Evolutionary conservation across 306 rosid genomes (phyloP).

Genomic region (Trifolium subterraneum): DNA sequence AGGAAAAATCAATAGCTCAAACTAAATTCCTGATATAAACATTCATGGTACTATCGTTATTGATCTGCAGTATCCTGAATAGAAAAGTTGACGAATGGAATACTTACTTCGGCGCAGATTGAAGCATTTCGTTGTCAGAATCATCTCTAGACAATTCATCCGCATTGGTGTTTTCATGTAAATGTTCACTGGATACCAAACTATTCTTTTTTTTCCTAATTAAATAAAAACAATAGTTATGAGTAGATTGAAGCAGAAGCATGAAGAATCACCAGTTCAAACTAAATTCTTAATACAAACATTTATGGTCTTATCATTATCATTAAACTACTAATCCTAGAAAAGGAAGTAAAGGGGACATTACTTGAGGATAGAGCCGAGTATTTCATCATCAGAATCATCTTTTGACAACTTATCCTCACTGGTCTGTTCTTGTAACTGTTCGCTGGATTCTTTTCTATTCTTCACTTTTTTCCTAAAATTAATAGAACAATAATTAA

Average conservation of each 20-base stretch:
- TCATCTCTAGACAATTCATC: constrained; percentile 42
- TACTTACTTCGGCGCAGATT: constrained; percentile 59
- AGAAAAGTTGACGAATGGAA: constrained; percentile 32
- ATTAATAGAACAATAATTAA: constrained; percentile 27
- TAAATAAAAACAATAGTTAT: constrained; percentile 32
- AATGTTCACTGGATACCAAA: constrained; percentile 36
- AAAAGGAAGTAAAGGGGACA: constrained; percentile 33
- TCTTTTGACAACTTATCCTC: constrained; percentile 42
- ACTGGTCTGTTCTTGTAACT: constrained; percentile 35
- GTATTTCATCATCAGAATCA: constrained; percentile 60
- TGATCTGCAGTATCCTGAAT: constrained; percentile 19
- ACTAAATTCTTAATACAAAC: constrained; percentile 29
- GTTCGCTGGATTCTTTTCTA: constrained; percentile 33
- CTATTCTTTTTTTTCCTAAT: constrained; percentile 51
- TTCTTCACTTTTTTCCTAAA: constrained; percentile 51
- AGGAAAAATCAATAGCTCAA: constrained; percentile 15
- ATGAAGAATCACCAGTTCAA: constrained; percentile 30
- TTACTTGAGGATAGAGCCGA: constrained; percentile 64
- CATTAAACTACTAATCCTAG: constrained; percentile 6
- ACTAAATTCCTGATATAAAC: constrained; percentile 19
- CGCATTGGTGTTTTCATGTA: constrained; percentile 35
- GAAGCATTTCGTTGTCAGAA: constrained; percentile 57
- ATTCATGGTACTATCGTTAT: constrained; percentile 10
- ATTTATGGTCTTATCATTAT: constrained; percentile 21
- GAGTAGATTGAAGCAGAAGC: constrained; percentile 6